These are phyloP conservation scores for Pseudopyrenochaeta lycopersici DNA, from an alignment of 2,329 filamentous ascomycete species.

Conservation along the genomic window DNA sequence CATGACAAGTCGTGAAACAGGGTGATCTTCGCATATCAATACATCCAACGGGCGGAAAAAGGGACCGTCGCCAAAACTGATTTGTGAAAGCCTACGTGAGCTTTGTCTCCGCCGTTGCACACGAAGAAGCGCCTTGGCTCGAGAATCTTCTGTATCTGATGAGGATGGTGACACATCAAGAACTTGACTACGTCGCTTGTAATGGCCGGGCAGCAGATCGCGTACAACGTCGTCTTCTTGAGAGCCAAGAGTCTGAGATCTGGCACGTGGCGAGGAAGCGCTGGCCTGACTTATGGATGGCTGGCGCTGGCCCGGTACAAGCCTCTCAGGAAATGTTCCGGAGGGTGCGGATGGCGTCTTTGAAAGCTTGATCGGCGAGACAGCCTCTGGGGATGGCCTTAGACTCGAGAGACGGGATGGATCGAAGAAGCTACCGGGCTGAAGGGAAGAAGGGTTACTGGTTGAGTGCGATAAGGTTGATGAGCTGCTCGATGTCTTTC, in stretches of 20 bases:
- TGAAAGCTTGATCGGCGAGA: slow-evolving; percentile 62
- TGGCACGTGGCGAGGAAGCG: slow-evolving; percentile 68
- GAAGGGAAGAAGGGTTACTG: slow-evolving; percentile 66
- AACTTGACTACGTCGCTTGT: slow-evolving; percentile 91
- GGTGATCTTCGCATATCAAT: slow-evolving; percentile 96
- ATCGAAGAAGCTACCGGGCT: slow-evolving; percentile 77
- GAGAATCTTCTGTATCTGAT: slow-evolving; percentile 94
- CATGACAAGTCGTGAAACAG: slow-evolving; percentile 98
- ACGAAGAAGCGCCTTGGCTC: slow-evolving; percentile 87
- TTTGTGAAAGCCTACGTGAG: slow-evolving; percentile 91
- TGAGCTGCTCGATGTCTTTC: slow-evolving; percentile 91
- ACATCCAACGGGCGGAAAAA: slow-evolving; percentile 91
- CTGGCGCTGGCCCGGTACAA: slow-evolving; percentile 44
- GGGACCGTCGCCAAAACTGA: slow-evolving; percentile 83
- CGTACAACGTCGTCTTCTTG: slow-evolving; percentile 85
- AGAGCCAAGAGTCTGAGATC: slow-evolving; percentile 92
- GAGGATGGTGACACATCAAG: slow-evolving; percentile 97
- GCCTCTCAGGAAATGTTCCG: slow-evolving; percentile 54
- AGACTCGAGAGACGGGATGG: slow-evolving; percentile 67
- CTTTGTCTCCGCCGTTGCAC: slow-evolving; percentile 95
- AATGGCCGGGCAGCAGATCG: slow-evolving; percentile 71
- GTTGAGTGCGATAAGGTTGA: slow-evolving; percentile 85
- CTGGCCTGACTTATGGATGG: slow-evolving; percentile 30
- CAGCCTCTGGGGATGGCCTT: slow-evolving; percentile 61
- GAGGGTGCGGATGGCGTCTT: slow-evolving; percentile 57